Evolutionary conservation across 2,329 filamentous ascomycete genomes (phyloP).

Genomic region (Fusarium pseudograminearum): DNA sequence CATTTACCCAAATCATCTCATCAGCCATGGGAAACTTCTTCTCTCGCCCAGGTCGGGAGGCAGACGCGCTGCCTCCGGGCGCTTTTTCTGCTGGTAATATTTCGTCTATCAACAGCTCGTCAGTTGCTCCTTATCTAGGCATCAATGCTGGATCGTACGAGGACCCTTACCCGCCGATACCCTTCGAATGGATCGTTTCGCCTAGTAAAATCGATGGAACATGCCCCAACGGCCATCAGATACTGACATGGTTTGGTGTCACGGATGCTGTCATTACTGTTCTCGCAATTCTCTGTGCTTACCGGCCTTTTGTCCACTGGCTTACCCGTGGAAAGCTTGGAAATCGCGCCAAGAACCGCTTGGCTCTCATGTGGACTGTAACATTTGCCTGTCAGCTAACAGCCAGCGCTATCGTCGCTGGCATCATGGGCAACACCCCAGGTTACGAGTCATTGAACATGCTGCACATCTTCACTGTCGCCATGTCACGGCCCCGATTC

Average conservation of each 20-base stretch:
- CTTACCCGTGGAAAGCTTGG: constrained; percentile 33
- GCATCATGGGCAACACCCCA: constrained; percentile 34
- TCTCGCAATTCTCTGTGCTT: constrained; percentile 26
- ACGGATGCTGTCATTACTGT: constrained; percentile 36
- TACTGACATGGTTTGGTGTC: constrained; percentile 39
- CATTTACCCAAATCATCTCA: accelerated
- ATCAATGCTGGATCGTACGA: constrained; percentile 36
- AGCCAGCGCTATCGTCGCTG: constrained; percentile 40
- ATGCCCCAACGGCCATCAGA: constrained; percentile 26
- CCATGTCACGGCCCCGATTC: constrained; percentile 40
- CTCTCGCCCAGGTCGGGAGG: constrained; percentile 6
- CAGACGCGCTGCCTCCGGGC: background rate
- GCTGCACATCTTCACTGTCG: constrained; percentile 42
- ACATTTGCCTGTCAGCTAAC: constrained; percentile 36
- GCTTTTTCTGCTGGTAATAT: constrained; percentile 1
- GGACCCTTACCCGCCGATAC: constrained; percentile 32
- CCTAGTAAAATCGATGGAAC: background rate
- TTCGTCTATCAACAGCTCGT: constrained; percentile 29
- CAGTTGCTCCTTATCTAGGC: constrained; percentile 39
- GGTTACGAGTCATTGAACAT: constrained; percentile 41
- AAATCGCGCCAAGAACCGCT: constrained; percentile 21
- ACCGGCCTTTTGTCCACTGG: constrained; percentile 38
- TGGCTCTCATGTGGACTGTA: constrained; percentile 32
- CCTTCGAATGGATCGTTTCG: constrained; percentile 44
- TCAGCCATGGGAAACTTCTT: constrained; percentile 2